A percentile compares a stretch with the other conserved stretches of the same genome.
These are phyloP conservation scores for Starmerella geochares DNA, from an alignment of 805 yeast genomes.

Conservation along the genomic window DNA sequence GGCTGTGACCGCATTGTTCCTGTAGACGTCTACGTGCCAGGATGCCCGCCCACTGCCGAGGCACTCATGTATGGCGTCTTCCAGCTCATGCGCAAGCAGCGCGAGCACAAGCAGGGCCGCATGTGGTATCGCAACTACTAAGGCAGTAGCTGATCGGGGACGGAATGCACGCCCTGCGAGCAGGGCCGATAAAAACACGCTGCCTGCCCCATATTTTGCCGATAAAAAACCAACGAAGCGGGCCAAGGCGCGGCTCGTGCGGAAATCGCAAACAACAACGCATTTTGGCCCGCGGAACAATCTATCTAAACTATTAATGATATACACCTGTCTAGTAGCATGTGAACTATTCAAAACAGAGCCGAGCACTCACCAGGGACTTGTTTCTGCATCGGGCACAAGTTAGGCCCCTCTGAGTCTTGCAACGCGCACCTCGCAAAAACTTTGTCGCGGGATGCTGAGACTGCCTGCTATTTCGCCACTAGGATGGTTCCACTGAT, in stretches of 20 bases:
- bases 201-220: neutral
- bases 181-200: neutral
- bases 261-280: too few relatives aligned
- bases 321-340: neutral
- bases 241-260: neutral
- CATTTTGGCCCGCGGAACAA: too few relatives aligned
- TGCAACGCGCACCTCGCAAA: too few relatives aligned
- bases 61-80: constrained; percentile 85
- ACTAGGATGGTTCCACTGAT: too few relatives aligned
- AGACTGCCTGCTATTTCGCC: too few relatives aligned
- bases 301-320: neutral
- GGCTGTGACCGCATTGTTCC: constrained; percentile 86
- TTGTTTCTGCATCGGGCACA: too few relatives aligned
- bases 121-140: constrained; percentile 65
- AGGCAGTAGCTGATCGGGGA: too few relatives aligned
- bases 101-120: constrained; percentile 67
- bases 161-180: too few relatives aligned
- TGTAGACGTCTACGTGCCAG: constrained; percentile 83
- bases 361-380: too few relatives aligned
- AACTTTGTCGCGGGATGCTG: too few relatives aligned
- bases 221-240: neutral
- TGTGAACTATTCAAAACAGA: too few relatives aligned
- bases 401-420: too few relatives aligned
- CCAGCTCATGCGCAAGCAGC: constrained; percentile 83
- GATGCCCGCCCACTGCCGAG: constrained; percentile 87